A percentile compares a stretch with the other conserved stretches of the same genome.
Evolutionary conservation across 1,284 basidiomycete species (phyloP).

Genomic region (Cutaneotrichosporon arboriforme): DNA sequence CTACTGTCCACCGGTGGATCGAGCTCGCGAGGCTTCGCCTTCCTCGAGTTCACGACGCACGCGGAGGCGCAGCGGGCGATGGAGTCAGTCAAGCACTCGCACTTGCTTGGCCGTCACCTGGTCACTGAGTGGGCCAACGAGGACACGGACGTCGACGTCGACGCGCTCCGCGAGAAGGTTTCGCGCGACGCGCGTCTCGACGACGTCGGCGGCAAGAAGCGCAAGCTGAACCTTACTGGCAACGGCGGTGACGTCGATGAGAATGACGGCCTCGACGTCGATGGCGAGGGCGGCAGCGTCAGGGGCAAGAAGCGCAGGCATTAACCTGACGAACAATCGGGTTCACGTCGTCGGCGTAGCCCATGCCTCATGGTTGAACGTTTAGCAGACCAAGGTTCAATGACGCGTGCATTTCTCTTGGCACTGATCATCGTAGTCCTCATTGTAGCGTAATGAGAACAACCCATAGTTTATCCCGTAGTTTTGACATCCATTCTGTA

Average conservation of each 20-base stretch:
- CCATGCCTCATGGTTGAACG: too few relatives aligned
- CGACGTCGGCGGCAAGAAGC: constrained; percentile 32
- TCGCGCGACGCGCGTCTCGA: constrained; percentile 32
- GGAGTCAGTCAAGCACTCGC: constrained; percentile 79
- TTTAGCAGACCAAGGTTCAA: too few relatives aligned
- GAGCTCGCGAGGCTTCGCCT: constrained; percentile 76
- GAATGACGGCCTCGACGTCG: constrained; percentile 33
- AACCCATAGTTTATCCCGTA: too few relatives aligned
- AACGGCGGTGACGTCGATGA: constrained; percentile 19
- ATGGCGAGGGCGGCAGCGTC: too few relatives aligned
- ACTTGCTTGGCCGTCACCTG: constrained; percentile 89
- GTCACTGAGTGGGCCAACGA: constrained; percentile 89
- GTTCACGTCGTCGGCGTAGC: too few relatives aligned
- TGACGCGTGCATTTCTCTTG: too few relatives aligned
- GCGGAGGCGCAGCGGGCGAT: constrained; percentile 83
- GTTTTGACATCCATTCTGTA: too few relatives aligned
- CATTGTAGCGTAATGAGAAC: too few relatives aligned
- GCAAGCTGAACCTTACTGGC: constrained; percentile 40
- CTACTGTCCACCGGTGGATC: constrained; percentile 55
- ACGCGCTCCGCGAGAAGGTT: constrained; percentile 69
- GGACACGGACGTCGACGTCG: constrained; percentile 58
- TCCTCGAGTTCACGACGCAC: constrained; percentile 83
- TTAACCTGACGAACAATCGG: too few relatives aligned
- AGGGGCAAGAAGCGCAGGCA: too few relatives aligned
- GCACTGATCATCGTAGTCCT: too few relatives aligned